These are phyloP conservation scores for Alloteropsis semialata DNA, from an alignment of 176 grass and related monocot species.

Conservation along the genomic window DNA sequence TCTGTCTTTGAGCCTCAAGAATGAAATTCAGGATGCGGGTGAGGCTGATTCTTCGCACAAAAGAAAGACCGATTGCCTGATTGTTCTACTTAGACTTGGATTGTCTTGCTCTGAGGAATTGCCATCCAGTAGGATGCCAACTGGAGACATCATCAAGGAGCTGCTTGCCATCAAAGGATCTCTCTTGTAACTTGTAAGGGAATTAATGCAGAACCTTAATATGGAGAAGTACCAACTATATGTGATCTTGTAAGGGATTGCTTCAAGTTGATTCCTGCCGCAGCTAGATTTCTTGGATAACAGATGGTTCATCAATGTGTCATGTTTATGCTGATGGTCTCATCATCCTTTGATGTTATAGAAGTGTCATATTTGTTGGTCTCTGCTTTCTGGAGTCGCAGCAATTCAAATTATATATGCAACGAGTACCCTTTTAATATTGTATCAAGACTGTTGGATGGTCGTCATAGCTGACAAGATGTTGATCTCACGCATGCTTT, in stretches of 20 bases:
- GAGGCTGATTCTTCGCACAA: background rate
- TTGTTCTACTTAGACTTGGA: conserved; percentile 1
- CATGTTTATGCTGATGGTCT: background rate
- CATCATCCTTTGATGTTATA: background rate
- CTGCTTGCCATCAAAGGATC: background rate
- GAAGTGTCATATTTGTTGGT: background rate
- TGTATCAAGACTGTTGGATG: background rate
- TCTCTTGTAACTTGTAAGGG: background rate
- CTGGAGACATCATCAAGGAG: conserved; percentile 2
- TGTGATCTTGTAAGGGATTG: too few species aligned
- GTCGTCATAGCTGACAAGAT: background rate
- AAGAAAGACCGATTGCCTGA: background rate
- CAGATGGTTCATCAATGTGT: background rate
- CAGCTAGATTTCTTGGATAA: background rate
- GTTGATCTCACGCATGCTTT: background rate
- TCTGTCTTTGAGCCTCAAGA: background rate
- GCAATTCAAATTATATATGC: background rate
- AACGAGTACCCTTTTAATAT: background rate
- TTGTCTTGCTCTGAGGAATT: conserved; percentile 7
- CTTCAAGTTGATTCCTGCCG: too few species aligned
- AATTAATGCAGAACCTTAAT: background rate
- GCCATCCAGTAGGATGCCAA: background rate
- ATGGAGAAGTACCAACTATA: background rate
- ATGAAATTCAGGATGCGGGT: background rate
- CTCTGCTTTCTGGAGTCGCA: background rate